These are phyloP conservation scores for Ophiostoma sp. DNA, from an alignment of 2,329 filamentous ascomycete genomes.

Conservation along the genomic window DNA sequence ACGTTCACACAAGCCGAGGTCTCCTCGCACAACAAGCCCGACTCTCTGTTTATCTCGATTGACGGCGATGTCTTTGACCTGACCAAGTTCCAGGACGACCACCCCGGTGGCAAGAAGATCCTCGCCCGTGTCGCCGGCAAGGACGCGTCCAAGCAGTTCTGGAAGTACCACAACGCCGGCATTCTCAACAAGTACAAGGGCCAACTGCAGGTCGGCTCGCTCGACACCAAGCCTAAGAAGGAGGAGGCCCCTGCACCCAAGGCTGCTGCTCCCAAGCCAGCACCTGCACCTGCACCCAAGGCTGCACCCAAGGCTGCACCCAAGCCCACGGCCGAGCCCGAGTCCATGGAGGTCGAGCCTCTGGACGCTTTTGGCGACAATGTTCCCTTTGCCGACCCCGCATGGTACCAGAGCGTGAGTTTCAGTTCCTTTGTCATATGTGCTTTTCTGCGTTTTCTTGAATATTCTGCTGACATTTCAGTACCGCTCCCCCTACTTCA, in stretches of 20 bases:
- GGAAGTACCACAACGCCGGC: slow-evolving; percentile 76
- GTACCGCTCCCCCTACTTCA: slow-evolving; percentile 97
- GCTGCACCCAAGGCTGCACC: slow-evolving; percentile 36
- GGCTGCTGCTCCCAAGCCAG: slow-evolving; percentile 32
- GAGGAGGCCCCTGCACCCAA: slow-evolving; percentile 43
- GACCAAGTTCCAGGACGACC: slow-evolving; percentile 80
- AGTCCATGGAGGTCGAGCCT: slow-evolving; percentile 46
- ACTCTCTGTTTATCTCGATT: slow-evolving; percentile 82
- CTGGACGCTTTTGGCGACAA: slow-evolving; percentile 80
- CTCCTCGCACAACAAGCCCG: slow-evolving; percentile 81
- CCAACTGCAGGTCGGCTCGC: slow-evolving; percentile 74
- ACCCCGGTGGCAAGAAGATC: slow-evolving; percentile 68
- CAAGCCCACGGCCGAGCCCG: slow-evolving; percentile 27
- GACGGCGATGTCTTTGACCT: slow-evolving; percentile 95
- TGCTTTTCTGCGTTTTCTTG: not conserved
- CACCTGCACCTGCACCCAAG: slow-evolving; percentile 32
- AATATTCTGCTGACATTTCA: slow-evolving; percentile 35
- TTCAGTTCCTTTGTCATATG: not conserved
- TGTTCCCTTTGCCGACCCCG: slow-evolving; percentile 86
- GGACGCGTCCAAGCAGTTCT: slow-evolving; percentile 63
- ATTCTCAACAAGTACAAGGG: slow-evolving; percentile 82
- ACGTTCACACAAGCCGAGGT: slow-evolving; percentile 81
- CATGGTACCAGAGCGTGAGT: slow-evolving; percentile 88
- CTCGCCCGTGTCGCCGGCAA: slow-evolving; percentile 59
- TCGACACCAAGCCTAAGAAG: slow-evolving; percentile 76